Conservation (phyloP, 768 basidiomycete genomes). For the Tulasnella calospora region DNA sequence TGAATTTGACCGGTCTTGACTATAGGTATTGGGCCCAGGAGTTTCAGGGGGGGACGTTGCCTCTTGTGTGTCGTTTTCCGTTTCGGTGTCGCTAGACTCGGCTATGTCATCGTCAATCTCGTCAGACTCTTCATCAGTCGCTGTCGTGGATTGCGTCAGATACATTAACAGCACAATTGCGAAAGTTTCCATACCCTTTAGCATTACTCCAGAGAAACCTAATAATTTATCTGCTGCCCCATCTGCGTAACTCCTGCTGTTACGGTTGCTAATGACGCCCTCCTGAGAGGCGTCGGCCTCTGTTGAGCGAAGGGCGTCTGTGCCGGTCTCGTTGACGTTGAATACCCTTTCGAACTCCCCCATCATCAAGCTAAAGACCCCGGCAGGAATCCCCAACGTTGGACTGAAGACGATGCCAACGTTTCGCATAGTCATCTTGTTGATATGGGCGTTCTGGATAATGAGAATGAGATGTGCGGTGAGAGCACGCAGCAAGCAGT, state of each 20-base stretch:
- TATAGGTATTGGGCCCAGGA: conserved; percentile 23
- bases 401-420: conserved; percentile 98
- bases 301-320: conserved; percentile 37
- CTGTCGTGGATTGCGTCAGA: conserved; percentile 37
- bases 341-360: conserved; percentile 91
- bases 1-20: neutral
- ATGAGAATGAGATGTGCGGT: conserved; percentile 93
- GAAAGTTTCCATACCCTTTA: conserved; percentile 47
- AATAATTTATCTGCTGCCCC: conserved; percentile 78
- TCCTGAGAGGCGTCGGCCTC: neutral
- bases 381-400: conserved; percentile 95
- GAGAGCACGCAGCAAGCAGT: conserved; percentile 86
- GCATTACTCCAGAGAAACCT: conserved; percentile 64
- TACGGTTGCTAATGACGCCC: conserved; percentile 49
- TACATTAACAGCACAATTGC: neutral
- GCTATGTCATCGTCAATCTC: conserved; percentile 59
- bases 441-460: conserved; percentile 79
- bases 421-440: conserved; percentile 99
- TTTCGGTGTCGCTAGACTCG: conserved; percentile 73
- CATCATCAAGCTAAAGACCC: conserved; percentile 91
- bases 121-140: conserved; percentile 59
- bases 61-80: conserved; percentile 43
- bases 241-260: conserved; percentile 78
- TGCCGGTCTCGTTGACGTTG: conserved; percentile 55
- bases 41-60: conserved; percentile 31